phyloP scores from a whole-genome alignment of 2,329 filamentous ascomycete species.

The Bipolaris oryzae region DNA sequence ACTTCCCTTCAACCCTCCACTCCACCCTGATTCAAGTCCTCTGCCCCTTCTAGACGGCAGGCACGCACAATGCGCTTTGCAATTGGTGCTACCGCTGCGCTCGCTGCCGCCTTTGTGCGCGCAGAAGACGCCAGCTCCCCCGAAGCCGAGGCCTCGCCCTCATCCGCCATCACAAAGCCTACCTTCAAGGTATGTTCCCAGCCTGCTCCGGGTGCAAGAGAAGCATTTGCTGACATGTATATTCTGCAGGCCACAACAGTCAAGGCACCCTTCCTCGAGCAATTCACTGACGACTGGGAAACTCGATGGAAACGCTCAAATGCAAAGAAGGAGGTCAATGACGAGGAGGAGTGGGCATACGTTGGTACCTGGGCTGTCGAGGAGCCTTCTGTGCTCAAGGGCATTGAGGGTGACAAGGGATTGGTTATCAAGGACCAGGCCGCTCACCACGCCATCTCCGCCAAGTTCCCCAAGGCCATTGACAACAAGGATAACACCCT shows the following conservation, averaged over 20 bases:
- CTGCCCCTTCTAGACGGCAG: conserved; percentile 41
- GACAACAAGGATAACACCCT: conserved; percentile 97
- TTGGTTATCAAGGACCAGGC: conserved; percentile 97
- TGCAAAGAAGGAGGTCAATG: conserved; percentile 89
- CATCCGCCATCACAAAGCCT: conserved; percentile 69
- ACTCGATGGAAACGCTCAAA: conserved; percentile 90
- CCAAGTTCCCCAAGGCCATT: conserved; percentile 96
- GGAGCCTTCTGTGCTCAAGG: conserved; percentile 88
- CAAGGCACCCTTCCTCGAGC: conserved; percentile 95
- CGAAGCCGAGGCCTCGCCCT: conserved; percentile 60
- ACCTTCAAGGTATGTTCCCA: conserved; percentile 79
- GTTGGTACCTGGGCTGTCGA: conserved; percentile 96
- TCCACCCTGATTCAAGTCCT: conserved; percentile 33
- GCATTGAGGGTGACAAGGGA: conserved; percentile 93
- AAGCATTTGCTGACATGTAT: conserved; percentile 23
- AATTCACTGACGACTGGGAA: conserved; percentile 98
- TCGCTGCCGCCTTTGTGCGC: conserved; percentile 75
- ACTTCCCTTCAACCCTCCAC: conserved; percentile 21
- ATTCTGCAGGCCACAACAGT: conserved; percentile 80
- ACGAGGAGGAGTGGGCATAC: conserved; percentile 91
- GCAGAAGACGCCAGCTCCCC: conserved; percentile 62
- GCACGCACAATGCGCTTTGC: conserved; percentile 63
- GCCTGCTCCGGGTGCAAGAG: neutral
- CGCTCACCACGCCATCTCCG: conserved; percentile 98
- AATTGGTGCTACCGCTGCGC: conserved; percentile 71